Evolutionary conservation across 1,284 basidiomycete genomes (phyloP), one percentile per base, ranked within the genome.

Genomic region (Trametes pubescens): DNA sequence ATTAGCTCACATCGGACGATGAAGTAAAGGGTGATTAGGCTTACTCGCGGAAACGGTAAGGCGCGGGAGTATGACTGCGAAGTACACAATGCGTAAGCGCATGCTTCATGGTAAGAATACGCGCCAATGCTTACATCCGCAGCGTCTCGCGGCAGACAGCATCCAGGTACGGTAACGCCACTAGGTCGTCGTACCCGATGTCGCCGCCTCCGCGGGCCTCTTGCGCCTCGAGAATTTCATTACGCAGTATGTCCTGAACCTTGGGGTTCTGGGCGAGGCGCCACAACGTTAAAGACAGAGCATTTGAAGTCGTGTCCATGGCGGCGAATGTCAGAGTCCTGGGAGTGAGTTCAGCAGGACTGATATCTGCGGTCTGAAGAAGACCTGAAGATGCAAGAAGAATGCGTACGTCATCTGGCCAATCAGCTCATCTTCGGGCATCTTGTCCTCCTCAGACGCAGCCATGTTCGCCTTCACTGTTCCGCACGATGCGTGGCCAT

Each of bases 121-220:
- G 11, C 24, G 34, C 29, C 7, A 32, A 2, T 16, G 66, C 65
- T 26, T 40, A 72, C 71, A 74, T 51, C 14, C 76, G 66, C 13
- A 78, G 61, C 0, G 75, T 75, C 57, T 78, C 77, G 13, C 74
- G 67, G 44, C 75, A 75, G 7, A 78, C 68, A 1, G 74, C 77
- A 47, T 78, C 77, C 8, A 78, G 66, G 54, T 72, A 77, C 0
- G 77, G 75, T 9, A 78, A 64, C 1, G 61, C 56, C 24, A 73
- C 72, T 11, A 78, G 68, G 0, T 60, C 59, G 59, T 78, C 76
- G 56, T 76, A 73, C 0, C 67, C 53, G 24, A 75, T 56, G 32
- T 74, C 71, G 9, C 49, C 59, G 11, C 65, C 61, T 29, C 68
- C 55, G n/a, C 55, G 40, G 7, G 62, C 60, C 14, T 59, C 59